phyloP scores from a whole-genome alignment of 2,329 filamentous ascomycete genomes.

The Fulvia fulva region DNA sequence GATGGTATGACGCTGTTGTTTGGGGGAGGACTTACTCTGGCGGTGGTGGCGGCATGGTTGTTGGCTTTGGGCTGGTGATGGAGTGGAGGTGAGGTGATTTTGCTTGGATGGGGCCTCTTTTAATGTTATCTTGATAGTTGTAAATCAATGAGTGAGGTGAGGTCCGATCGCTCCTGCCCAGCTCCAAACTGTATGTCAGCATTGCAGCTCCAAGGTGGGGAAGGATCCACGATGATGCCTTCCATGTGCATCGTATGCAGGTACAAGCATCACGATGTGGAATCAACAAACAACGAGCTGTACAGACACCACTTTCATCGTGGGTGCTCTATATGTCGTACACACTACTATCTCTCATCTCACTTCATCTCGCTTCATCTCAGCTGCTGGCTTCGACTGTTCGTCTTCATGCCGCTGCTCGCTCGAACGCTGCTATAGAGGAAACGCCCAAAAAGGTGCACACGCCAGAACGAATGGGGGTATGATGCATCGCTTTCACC shows the following conservation, averaged over 20 bases:
- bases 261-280: neutral
- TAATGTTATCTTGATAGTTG: neutral
- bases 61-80: neutral
- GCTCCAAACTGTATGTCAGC: neutral
- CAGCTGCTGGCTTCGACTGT: neutral
- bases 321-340: neutral
- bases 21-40: neutral
- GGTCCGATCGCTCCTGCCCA: neutral
- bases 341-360: constrained; percentile 2
- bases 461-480: constrained; percentile 15
- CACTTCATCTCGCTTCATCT: neutral
- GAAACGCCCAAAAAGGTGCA: neutral
- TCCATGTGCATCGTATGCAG: neutral
- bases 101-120: neutral
- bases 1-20: neutral
- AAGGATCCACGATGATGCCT: neutral
- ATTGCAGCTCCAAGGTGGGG: neutral
- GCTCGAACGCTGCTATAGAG: constrained; percentile 13
- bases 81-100: neutral
- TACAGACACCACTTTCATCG: neutral
- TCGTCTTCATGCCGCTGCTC: neutral
- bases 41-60: neutral
- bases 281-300: neutral
- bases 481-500: constrained; percentile 19
- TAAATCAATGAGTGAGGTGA: neutral